Percentiles rank a stretch among this genome's conserved stretches.
Evolutionary conservation across 2,329 filamentous ascomycete species (phyloP).

Genomic region (Penicillium hesseltinei): DNA sequence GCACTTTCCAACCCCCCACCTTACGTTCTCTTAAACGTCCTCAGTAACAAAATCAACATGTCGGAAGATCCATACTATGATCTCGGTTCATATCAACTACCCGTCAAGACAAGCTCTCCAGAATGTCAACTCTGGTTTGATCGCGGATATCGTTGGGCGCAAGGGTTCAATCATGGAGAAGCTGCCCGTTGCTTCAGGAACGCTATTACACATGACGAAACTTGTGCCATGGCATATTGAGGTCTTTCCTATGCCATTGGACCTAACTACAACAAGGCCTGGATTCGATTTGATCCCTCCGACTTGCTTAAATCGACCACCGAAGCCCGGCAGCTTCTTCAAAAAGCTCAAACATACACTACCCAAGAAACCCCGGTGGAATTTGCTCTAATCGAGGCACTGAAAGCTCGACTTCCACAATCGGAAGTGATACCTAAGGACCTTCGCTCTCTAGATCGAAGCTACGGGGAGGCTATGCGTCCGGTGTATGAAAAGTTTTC

Average conservation of each 20-base stretch:
- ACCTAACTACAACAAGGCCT: neutral
- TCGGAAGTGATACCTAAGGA: neutral
- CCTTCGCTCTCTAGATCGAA: neutral
- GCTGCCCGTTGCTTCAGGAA: neutral
- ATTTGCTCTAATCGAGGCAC: neutral
- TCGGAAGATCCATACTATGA: neutral
- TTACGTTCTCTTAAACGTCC: neutral
- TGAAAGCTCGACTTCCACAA: neutral
- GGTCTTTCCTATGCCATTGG: neutral
- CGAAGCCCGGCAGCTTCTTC: neutral
- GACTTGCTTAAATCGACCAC: neutral
- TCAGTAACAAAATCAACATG: neutral
- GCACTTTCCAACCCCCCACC: neutral
- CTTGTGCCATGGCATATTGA: neutral
- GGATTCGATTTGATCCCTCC: neutral
- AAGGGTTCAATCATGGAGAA: conserved; percentile 1
- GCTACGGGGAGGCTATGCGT: neutral
- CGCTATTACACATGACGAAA: neutral
- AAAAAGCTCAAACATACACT: neutral
- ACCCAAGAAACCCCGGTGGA: neutral
- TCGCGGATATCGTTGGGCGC: neutral
- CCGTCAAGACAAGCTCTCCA: neutral
- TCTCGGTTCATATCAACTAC: neutral
- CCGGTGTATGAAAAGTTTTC: neutral
- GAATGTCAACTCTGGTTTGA: neutral